These are phyloP conservation scores for Taphrina betulina DNA, from an alignment of 1,139 yeast species.

Conservation along the genomic window DNA sequence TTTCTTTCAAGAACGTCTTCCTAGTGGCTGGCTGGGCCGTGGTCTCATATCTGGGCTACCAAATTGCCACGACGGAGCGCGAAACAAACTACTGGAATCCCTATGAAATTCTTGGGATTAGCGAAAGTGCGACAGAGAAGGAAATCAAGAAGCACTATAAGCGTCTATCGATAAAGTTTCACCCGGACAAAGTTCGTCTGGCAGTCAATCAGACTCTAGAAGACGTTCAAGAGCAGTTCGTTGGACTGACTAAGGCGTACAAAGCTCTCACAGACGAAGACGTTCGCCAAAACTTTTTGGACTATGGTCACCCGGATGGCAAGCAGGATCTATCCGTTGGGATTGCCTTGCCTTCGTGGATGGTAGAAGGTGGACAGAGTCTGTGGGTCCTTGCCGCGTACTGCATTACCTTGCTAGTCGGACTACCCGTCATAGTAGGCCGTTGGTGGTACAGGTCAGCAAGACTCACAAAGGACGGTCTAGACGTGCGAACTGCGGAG, in stretches of 20 bases:
- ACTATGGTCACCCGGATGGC: slow-evolving; percentile 97
- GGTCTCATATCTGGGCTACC: slow-evolving; percentile 23
- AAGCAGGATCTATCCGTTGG: slow-evolving; percentile 95
- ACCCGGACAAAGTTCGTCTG: slow-evolving; percentile 79
- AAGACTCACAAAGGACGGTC: slow-evolving; percentile 75
- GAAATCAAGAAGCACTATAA: slow-evolving; percentile 81
- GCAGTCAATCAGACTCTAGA: slow-evolving; percentile 61
- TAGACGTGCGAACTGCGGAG: slow-evolving; percentile 76
- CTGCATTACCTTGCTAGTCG: slow-evolving; percentile 68
- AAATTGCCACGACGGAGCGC: slow-evolving; percentile 8
- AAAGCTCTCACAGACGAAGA: slow-evolving; percentile 90
- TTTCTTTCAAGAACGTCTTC: slow-evolving; percentile 7
- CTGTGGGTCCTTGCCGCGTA: slow-evolving; percentile 66
- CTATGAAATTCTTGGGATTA: slow-evolving; percentile 75
- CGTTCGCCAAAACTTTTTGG: slow-evolving; percentile 74
- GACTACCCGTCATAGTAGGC: slow-evolving; percentile 71
- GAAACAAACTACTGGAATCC: slow-evolving; percentile 75
- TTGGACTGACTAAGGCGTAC: slow-evolving; percentile 85
- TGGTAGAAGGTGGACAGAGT: slow-evolving; percentile 81
- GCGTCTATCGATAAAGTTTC: slow-evolving; percentile 79
- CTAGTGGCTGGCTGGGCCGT: slow-evolving; percentile 32
- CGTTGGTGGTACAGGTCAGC: slow-evolving; percentile 89
- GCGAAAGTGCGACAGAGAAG: slow-evolving; percentile 64
- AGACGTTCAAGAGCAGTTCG: slow-evolving; percentile 74
- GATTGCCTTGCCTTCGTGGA: slow-evolving; percentile 88